Evolutionary conservation across 306 rosid species (phyloP).

Genomic region (Lotus japonicus): DNA sequence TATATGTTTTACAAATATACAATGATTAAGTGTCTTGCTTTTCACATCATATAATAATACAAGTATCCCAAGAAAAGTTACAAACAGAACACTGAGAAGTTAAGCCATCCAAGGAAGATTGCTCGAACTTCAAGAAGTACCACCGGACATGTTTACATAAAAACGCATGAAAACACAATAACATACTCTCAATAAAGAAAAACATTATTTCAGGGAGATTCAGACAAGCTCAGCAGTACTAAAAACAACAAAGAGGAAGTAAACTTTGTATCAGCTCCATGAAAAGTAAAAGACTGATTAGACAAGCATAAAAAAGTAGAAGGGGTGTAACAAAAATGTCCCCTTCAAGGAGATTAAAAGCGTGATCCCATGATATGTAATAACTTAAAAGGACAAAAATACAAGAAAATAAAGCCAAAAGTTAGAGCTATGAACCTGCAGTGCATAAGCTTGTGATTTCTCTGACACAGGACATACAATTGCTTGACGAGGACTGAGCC

Average conservation of each 20-base stretch:
- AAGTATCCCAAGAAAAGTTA: constrained; percentile 2
- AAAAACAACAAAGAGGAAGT: background rate
- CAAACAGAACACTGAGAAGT: background rate
- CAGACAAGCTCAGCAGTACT: background rate
- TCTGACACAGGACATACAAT: constrained; percentile 91
- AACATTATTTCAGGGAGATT: background rate
- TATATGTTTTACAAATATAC: background rate
- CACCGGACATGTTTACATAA: background rate
- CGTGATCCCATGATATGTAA: background rate
- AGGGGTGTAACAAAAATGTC: background rate
- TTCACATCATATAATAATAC: background rate
- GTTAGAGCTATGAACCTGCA: constrained; percentile 38
- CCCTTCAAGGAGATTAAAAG: background rate
- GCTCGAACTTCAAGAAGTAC: background rate
- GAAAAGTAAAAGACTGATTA: background rate
- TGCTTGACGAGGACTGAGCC: constrained; percentile 98
- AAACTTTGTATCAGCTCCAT: background rate
- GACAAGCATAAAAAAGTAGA: background rate
- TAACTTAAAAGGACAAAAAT: background rate
- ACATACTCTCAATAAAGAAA: background rate
- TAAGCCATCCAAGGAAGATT: background rate
- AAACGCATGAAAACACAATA: background rate
- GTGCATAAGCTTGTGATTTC: constrained; percentile 73
- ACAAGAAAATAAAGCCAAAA: background rate
- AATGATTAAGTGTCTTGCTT: background rate